phyloP scores from a whole-genome alignment of 2,329 filamentous ascomycete genomes.

The Fusarium floridanum region DNA sequence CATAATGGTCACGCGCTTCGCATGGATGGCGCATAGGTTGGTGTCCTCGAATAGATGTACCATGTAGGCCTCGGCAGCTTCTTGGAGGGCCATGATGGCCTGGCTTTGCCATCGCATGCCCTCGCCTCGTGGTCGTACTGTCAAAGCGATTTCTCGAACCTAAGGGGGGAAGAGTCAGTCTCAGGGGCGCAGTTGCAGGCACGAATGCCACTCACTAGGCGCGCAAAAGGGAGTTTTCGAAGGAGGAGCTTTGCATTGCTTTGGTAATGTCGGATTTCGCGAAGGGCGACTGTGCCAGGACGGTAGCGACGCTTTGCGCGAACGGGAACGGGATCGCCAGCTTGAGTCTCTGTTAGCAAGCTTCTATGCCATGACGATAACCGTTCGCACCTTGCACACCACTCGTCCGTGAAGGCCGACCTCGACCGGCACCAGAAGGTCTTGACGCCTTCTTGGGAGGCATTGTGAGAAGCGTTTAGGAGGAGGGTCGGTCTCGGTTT shows the following conservation, averaged over 20 bases:
- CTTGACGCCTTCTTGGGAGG: constrained; percentile 31
- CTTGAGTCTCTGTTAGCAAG: constrained; percentile 57
- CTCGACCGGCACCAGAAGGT: constrained; percentile 29
- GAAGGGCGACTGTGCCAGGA: constrained; percentile 87
- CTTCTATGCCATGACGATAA: not conserved
- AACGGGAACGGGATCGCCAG: constrained; percentile 79
- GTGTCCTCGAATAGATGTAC: constrained; percentile 88
- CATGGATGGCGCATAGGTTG: constrained; percentile 96
- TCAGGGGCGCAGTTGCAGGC: not conserved
- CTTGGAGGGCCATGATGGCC: constrained; percentile 91
- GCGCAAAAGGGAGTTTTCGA: constrained; percentile 82
- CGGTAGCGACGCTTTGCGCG: constrained; percentile 74
- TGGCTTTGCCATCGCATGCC: constrained; percentile 96
- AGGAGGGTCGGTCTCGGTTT: not conserved
- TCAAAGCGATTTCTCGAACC: constrained; percentile 77
- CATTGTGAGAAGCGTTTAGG: constrained; percentile 37
- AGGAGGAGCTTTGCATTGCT: constrained; percentile 89
- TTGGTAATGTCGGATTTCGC: constrained; percentile 93
- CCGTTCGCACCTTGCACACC: constrained; percentile 56
- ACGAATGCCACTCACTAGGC: constrained; percentile 66
- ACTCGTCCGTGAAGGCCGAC: constrained; percentile 53
- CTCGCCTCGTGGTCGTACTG: constrained; percentile 71
- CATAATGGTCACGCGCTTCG: constrained; percentile 97
- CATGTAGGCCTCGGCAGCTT: constrained; percentile 95
- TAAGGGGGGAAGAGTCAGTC: constrained; percentile 33